phyloP scores from a whole-genome alignment of 441 rosid genomes.

The Flueggea neowawraea region DNA sequence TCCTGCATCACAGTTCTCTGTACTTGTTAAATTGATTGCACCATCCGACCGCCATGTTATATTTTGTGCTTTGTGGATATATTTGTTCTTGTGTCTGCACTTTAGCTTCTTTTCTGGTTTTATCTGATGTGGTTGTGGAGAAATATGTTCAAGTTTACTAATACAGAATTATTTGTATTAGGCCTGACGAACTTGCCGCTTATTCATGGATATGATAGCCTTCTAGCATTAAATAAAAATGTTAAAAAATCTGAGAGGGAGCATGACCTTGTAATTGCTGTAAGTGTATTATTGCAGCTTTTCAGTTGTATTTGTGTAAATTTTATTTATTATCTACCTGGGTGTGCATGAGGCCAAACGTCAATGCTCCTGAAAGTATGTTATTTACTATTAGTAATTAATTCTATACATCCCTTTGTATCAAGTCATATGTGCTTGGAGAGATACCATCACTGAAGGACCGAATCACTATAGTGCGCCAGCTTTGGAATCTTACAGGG shows the following conservation, averaged over 20 bases:
- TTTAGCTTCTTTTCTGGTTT: too few species aligned
- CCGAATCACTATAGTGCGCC: conserved; percentile 80
- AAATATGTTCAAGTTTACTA: not conserved
- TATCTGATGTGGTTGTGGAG: too few species aligned
- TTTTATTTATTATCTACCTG: too few species aligned
- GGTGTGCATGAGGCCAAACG: too few species aligned
- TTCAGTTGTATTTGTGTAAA: too few species aligned
- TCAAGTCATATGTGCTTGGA: conserved; percentile 92
- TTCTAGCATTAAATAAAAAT: conserved; percentile 61
- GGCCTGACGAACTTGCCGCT: conserved; percentile 79
- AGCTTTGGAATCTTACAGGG: conserved; percentile 91
- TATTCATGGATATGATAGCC: conserved; percentile 70
- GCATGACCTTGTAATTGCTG: conserved; percentile 96
- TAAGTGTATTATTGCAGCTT: conserved; percentile 25
- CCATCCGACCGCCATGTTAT: too few species aligned
- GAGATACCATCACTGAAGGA: conserved; percentile 93
- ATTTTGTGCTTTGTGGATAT: too few species aligned
- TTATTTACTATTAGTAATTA: conserved; percentile 18
- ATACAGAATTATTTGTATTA: conserved; percentile 20
- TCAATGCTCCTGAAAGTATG: not conserved
- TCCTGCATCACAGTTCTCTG: too few species aligned
- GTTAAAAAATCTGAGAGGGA: conserved; percentile 57
- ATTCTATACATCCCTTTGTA: conserved; percentile 13
- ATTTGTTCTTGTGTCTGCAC: too few species aligned
- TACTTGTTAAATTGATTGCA: too few species aligned